Conservation (phyloP, 176 grass and related monocot species). For the Hsuehochloa calcarea region DNA sequence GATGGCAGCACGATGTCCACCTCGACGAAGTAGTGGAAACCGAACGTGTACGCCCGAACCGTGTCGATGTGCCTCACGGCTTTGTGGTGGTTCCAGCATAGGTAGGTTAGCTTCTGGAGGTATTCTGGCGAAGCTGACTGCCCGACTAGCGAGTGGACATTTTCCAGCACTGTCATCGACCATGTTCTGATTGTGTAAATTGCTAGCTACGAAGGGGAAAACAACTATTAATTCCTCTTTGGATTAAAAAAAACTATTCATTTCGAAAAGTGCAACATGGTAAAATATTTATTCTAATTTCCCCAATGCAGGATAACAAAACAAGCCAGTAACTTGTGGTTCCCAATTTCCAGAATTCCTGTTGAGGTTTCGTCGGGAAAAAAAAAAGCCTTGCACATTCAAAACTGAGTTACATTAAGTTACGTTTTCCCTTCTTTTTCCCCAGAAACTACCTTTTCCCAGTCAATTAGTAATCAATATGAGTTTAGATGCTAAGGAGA, state of each 20-base stretch:
- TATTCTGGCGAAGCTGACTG: constrained; percentile 81
- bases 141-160: constrained; percentile 90
- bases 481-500: too few species aligned
- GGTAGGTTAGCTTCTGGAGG: constrained; percentile 93
- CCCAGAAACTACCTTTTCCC: too few species aligned
- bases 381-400: too few species aligned
- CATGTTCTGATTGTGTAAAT: constrained; percentile 91
- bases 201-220: constrained; percentile 55
- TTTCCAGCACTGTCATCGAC: constrained; percentile 88
- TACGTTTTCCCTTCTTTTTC: too few species aligned
- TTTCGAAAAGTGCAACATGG: too few species aligned
- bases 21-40: constrained; percentile 95
- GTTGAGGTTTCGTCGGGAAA: too few species aligned
- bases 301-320: too few species aligned
- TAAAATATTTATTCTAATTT: too few species aligned
- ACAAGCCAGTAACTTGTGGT: too few species aligned
- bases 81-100: constrained; percentile 98
- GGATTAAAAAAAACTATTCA: neutral
- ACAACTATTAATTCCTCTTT: neutral
- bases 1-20: constrained; percentile 92
- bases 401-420: too few species aligned
- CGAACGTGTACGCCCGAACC: constrained; percentile 90
- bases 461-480: too few species aligned
- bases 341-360: too few species aligned
- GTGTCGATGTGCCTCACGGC: constrained; percentile 94